phyloP scores from a whole-genome alignment of 345 rosid species.

The Pugionium dolabratum region DNA sequence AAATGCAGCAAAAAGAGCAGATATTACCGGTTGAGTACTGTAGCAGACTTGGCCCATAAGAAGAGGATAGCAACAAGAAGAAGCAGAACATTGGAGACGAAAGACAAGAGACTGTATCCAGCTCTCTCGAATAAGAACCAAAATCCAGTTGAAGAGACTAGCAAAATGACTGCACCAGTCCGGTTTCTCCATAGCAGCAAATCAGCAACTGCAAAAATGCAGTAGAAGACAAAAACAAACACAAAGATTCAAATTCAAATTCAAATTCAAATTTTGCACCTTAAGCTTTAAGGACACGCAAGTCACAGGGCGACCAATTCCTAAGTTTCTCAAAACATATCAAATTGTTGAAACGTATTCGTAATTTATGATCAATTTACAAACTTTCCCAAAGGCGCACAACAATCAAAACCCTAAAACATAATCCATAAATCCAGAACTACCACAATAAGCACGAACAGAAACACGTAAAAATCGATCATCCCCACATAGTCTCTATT shows the following conservation, averaged over 20 bases:
- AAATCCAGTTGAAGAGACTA: constrained; percentile 54
- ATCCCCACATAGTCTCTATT: background rate
- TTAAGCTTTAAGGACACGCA: background rate
- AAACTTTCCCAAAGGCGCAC: background rate
- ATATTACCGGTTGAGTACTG: constrained; percentile 79
- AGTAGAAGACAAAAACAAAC: background rate
- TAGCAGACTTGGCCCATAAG: constrained; percentile 97
- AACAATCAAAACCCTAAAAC: background rate
- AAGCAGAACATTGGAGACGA: constrained; percentile 71
- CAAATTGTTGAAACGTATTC: background rate
- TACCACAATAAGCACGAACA: background rate
- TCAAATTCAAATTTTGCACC: background rate
- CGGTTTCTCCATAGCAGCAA: constrained; percentile 79
- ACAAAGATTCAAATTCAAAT: background rate
- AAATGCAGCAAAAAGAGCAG: background rate
- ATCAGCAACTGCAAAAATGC: constrained; percentile 63
- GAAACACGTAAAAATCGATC: background rate
- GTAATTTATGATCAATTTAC: background rate
- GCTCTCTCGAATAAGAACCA: constrained; percentile 83
- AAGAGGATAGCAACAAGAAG: constrained; percentile 77
- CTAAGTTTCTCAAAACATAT: background rate
- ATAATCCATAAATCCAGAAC: background rate
- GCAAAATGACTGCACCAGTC: constrained; percentile 48
- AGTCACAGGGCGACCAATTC: background rate
- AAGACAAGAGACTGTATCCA: constrained; percentile 75